phyloP scores from a whole-genome alignment of 331 rosid species.

The Quercus tomentella region DNA sequence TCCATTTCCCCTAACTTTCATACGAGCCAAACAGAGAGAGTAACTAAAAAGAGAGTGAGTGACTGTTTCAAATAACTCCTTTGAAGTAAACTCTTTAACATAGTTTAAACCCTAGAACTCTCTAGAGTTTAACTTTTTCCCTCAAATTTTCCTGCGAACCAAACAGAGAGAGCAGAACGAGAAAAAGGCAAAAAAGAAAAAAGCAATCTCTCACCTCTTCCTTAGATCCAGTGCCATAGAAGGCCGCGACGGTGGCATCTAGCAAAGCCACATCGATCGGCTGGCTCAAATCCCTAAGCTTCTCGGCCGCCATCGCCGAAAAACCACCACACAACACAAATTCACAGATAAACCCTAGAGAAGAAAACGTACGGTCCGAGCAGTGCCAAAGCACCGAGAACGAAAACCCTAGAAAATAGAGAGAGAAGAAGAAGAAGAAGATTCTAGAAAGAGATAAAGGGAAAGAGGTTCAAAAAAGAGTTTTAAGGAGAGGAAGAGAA shows the following conservation, averaged over 20 bases:
- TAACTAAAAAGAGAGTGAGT: neutral
- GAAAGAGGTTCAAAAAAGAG: neutral
- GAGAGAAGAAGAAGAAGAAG: constrained; percentile 1
- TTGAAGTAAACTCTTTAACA: neutral
- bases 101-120: neutral
- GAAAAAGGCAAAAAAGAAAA: neutral
- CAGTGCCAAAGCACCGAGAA: neutral
- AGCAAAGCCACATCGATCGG: constrained; percentile 87
- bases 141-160: neutral
- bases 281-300: constrained; percentile 85
- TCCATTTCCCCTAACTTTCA: neutral
- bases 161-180: neutral
- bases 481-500: neutral
- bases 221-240: constrained; percentile 99
- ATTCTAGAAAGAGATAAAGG: neutral
- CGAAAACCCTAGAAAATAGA: constrained; percentile 39
- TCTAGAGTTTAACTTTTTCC: neutral
- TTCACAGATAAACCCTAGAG: constrained; percentile 20
- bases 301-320: constrained; percentile 82
- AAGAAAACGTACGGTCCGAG: neutral
- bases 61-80: neutral
- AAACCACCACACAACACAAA: neutral
- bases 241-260: constrained; percentile 96
- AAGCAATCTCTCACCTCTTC: constrained; percentile 57
- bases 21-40: neutral